Evolutionary conservation across 768 basidiomycete genomes (phyloP), one percentile per base, ranked within the genome.

Genomic region (Dictyophora rubrovolvata): DNA sequence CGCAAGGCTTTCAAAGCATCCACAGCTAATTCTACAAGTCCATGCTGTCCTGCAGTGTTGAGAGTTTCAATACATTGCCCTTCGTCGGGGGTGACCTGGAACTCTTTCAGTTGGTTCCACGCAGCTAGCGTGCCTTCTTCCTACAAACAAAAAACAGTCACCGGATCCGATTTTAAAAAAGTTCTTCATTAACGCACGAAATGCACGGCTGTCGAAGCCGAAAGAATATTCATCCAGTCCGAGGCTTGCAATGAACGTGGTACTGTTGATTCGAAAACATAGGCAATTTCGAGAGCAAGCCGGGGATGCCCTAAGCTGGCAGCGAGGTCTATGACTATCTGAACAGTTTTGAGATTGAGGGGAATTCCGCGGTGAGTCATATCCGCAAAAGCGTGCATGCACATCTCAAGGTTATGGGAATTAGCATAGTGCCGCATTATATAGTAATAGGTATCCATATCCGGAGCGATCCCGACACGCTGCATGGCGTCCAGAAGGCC

Each of bases 241-340:
- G 71, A 69, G 18, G 72, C 69, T 2, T 77, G 77, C 28, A 92
- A 65, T 62, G 74, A 76, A 36, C 84, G 78, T 28, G 78, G 70
- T 4, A 82, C 78, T 5, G 72, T 66, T 42, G 69, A 64, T 64
- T 93, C 89, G 55, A 80, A 88, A 61, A 77, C 72, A 2, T 73
- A 69, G 0, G 84, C 83, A 14, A 93, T 66, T 55, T 92, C 89
- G 51, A 90, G 69, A 2, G 89, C 89, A 22, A 93, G 75, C 53
- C 82, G 77, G 0, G 88, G 77, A 59, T 78, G 72, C 20, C 81
- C 80, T 52, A 73, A 69, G 0, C 76, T 66, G 5, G 86, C 79
- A 2, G 83, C 82, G 23, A 82, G 66, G 9, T 67, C 65, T 53
- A 91, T 75, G 48, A 89, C 69, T 10, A 68, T 71, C 61, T 83